phyloP scores from a whole-genome alignment of 306 rosid species.

The Prunus fruticosa region DNA sequence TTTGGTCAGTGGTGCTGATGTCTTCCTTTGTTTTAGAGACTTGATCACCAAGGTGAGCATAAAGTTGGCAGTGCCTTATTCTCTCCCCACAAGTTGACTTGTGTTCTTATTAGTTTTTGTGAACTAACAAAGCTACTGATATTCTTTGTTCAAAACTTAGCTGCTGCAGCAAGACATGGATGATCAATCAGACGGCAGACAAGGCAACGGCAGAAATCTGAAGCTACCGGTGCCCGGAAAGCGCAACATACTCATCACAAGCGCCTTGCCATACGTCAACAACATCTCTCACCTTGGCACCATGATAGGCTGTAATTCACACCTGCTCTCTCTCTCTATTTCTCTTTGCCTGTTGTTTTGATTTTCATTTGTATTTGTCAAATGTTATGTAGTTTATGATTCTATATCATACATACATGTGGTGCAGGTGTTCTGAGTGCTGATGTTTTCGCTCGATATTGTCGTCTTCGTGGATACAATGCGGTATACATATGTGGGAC shows the following conservation, averaged over 20 bases:
- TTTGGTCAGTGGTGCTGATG: too few species aligned
- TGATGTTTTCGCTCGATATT: conserved; percentile 66
- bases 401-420: background rate
- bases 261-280: conserved; percentile 79
- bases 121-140: background rate
- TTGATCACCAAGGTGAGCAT: background rate
- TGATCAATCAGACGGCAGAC: conserved; percentile 1
- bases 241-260: conserved; percentile 76
- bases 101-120: background rate
- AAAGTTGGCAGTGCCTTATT: background rate
- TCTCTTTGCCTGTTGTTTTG: background rate
- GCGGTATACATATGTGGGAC: conserved; percentile 72
- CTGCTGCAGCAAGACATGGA: conserved; percentile 2
- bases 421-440: conserved; percentile 64
- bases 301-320: conserved; percentile 52
- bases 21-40: too few species aligned
- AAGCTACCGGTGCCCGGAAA: conserved; percentile 62
- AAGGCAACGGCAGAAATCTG: background rate
- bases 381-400: background rate
- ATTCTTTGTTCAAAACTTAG: background rate
- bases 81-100: too few species aligned
- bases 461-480: conserved; percentile 65
- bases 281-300: conserved; percentile 81
- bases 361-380: background rate
- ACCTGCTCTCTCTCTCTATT: too few species aligned